Evolutionary conservation across 768 basidiomycete genomes (phyloP).

Genomic region (Lactarius evosmus): DNA sequence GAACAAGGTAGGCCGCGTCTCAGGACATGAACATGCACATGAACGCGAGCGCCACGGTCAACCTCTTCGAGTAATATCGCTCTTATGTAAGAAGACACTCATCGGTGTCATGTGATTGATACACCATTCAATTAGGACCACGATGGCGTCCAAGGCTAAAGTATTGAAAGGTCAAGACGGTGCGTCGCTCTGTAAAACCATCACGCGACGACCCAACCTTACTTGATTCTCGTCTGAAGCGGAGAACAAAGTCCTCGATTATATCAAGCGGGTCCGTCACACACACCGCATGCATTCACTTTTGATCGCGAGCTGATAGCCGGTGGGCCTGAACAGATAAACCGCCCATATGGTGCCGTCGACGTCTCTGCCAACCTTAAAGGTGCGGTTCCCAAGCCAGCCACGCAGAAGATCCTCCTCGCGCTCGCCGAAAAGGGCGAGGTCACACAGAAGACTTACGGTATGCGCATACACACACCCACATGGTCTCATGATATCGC

Average conservation of each 20-base stretch:
- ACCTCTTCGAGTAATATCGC: too few relatives aligned
- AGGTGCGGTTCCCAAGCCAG: slow-evolving; percentile 79
- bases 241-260: slow-evolving; percentile 27
- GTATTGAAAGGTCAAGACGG: slow-evolving; percentile 28
- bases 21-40: too few relatives aligned
- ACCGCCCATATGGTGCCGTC: slow-evolving; percentile 90
- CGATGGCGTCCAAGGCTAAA: slow-evolving; percentile 25
- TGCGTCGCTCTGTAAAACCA: not conserved
- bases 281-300: not conserved
- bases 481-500: not conserved
- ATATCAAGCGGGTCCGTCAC: slow-evolving; percentile 27
- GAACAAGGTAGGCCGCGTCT: too few relatives aligned
- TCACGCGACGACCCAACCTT: not conserved
- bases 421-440: slow-evolving; percentile 82
- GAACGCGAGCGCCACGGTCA: too few relatives aligned
- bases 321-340: slow-evolving; percentile 59
- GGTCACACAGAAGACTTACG: slow-evolving; percentile 80
- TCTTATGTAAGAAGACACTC: too few relatives aligned
- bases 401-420: slow-evolving; percentile 79
- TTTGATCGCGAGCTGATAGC: not conserved
- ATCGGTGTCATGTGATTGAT: slow-evolving; percentile 17
- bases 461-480: slow-evolving; percentile 38
- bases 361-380: slow-evolving; percentile 91
- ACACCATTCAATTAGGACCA: not conserved
- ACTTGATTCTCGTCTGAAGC: slow-evolving; percentile 3